Percentiles rank a stretch among this genome's conserved stretches.
Evolutionary conservation across 2,329 filamentous ascomycete genomes (phyloP).

Genomic region (Sphaerostilbella broomeana): DNA sequence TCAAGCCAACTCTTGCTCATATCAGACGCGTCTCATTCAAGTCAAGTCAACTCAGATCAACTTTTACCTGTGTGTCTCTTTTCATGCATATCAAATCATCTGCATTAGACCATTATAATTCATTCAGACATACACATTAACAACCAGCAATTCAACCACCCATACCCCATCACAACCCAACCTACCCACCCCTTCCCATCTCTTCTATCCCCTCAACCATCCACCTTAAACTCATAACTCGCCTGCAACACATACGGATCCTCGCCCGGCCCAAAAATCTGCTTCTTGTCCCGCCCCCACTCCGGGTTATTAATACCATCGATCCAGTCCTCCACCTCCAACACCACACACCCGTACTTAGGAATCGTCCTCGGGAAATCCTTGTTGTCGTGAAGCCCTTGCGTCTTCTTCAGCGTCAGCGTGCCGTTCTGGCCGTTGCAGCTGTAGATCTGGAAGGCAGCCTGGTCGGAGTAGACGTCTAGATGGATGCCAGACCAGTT

Average conservation of each 20-base stretch:
- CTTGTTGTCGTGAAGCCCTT: constrained; percentile 52
- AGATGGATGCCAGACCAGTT: constrained; percentile 76
- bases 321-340: constrained; percentile 92
- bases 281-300: constrained; percentile 64
- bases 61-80: no score
- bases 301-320: constrained; percentile 88
- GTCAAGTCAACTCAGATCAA: no score
- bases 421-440: constrained; percentile 72
- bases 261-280: constrained; percentile 53
- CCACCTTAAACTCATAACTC: constrained; percentile 53
- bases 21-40: no score
- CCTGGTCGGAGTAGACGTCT: constrained; percentile 76
- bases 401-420: constrained; percentile 61
- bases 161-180: not conserved
- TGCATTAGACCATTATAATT: no score
- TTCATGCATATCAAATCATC: no score
- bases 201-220: constrained; percentile 19
- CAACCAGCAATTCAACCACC: no score
- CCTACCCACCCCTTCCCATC: not conserved
- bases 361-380: constrained; percentile 57
- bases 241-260: constrained; percentile 57
- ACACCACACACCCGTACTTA: constrained; percentile 77
- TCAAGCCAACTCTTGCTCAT: no score
- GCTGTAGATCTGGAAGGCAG: constrained; percentile 81
- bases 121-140: no score